Evolutionary conservation across 257 asterid genomes (phyloP), one percentile per base, ranked within the genome.

Genomic region (Nicotiana otophora): DNA sequence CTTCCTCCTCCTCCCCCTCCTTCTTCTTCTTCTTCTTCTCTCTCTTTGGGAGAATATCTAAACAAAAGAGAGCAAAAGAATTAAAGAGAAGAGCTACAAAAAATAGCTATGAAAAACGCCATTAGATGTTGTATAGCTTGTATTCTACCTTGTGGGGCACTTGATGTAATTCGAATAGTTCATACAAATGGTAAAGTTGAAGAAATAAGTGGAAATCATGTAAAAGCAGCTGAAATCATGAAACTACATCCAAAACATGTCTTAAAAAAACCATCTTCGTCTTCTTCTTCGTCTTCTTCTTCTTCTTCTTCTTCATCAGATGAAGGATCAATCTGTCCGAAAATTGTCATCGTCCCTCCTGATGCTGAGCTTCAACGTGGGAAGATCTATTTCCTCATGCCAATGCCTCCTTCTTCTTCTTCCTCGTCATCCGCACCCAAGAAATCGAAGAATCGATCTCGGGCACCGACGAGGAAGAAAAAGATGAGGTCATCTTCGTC

Each of bases 131-230:
- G 96, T 92, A 93, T 96, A 88, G 91, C 99, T 26, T 96, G 99
- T 94, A 94, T 96, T 83, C 92, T 96, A 14, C 99, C 99, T n/a
- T 96, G 99, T 85, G 98, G 99, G 1, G 91, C 92, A 1, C 93
- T 96, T 14, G 99, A 96, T 86, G 99, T 96, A 58, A 88, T 96
- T 85, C 90, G 99, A 68, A 96, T 96, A 30, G 97, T 96, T 10
- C 99, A 96, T 79, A 74, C 94, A 2, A 93, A 92, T 66, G 99
- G 99, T 72, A 90, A 89, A 60, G 98, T 94, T 4, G 98, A 96
- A 60, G 99, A 94, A 58, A 82, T 96, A 78, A 87, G 90, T 54
- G 95, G 93, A 80, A 79, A 16, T 26, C 80, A 92, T 46, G 87
- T 96, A 0, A 92, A 80, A 82, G 98, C 99, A 0, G 90, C 87